Percentiles rank a stretch among this genome's conserved stretches.
phyloP scores from a whole-genome alignment of 805 yeast genomes.

The Saturnispora galanensis region DNA sequence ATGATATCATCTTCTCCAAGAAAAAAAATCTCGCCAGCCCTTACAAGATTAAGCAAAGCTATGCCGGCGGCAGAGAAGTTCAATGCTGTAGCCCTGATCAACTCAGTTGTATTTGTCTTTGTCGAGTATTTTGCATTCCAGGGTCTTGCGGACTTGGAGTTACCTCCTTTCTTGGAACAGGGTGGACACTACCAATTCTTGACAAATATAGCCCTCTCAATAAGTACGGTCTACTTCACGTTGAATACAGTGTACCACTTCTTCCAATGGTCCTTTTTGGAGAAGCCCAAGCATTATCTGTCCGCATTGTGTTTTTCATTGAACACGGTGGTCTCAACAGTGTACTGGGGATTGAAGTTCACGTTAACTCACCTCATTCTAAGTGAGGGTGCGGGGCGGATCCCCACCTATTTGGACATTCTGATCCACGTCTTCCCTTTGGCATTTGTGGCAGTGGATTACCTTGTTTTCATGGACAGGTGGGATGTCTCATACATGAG shows the following conservation, averaged over 20 bases:
- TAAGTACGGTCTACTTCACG: slow-evolving; percentile 35
- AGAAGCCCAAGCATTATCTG: slow-evolving; percentile 28
- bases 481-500: slow-evolving; percentile 28
- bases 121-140: slow-evolving; percentile 12
- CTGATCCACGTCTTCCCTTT: slow-evolving; percentile 54
- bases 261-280: slow-evolving; percentile 14
- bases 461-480: slow-evolving; percentile 40
- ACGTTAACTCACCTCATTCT: slow-evolving; percentile 42
- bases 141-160: slow-evolving; percentile 15
- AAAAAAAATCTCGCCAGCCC: too few relatives aligned
- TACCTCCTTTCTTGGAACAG: slow-evolving; percentile 40
- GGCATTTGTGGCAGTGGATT: slow-evolving; percentile 42
- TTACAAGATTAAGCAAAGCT: too few relatives aligned
- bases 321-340: slow-evolving; percentile 50
- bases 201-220: slow-evolving; percentile 50
- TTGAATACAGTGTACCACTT: slow-evolving; percentile 33
- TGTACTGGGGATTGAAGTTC: slow-evolving; percentile 62
- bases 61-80: neutral
- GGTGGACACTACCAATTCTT: slow-evolving; percentile 70
- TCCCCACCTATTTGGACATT: slow-evolving; percentile 45
- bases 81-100: neutral
- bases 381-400: slow-evolving; percentile 22
- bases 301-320: slow-evolving; percentile 48
- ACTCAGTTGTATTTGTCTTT: slow-evolving; percentile 7
- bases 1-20: too few relatives aligned